phyloP scores from a whole-genome alignment of 345 rosid genomes.

The Physaria fendleri region DNA sequence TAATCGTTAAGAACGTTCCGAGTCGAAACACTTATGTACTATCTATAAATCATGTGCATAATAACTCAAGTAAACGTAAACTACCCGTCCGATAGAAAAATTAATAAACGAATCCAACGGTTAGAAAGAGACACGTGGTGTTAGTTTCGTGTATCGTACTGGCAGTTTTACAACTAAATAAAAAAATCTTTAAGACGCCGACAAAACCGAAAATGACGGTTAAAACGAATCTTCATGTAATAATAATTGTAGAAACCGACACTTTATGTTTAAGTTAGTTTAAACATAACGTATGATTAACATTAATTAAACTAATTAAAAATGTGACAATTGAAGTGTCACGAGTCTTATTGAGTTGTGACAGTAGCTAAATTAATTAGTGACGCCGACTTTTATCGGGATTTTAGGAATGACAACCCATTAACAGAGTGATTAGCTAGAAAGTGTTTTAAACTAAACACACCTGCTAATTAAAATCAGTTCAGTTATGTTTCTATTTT shows the following conservation, averaged over 20 bases:
- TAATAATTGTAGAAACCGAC: conserved; percentile 34
- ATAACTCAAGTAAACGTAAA: neutral
- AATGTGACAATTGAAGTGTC: conserved; percentile 13
- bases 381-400: conserved; percentile 33
- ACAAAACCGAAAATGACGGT: conserved; percentile 36
- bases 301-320: neutral
- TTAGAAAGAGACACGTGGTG: neutral
- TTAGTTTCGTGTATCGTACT: neutral
- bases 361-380: conserved; percentile 19
- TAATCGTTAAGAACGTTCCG: conserved; percentile 6
- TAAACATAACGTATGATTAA: conserved; percentile 30
- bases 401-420: conserved; percentile 31
- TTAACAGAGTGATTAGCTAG: conserved; percentile 25
- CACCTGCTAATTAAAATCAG: conserved; percentile 28
- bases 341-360: no score
- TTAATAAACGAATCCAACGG: conserved; percentile 5
- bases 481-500: conserved; percentile 5
- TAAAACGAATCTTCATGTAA: conserved; percentile 29
- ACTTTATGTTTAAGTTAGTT: conserved; percentile 29
- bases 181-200: conserved; percentile 24
- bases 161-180: conserved; percentile 10
- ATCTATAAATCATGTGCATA: conserved; percentile 8
- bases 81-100: conserved; percentile 7
- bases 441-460: conserved; percentile 10
- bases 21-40: neutral